phyloP scores from a whole-genome alignment of 2,329 filamentous ascomycete genomes.

The Colletotrichum lindemuthianum region DNA sequence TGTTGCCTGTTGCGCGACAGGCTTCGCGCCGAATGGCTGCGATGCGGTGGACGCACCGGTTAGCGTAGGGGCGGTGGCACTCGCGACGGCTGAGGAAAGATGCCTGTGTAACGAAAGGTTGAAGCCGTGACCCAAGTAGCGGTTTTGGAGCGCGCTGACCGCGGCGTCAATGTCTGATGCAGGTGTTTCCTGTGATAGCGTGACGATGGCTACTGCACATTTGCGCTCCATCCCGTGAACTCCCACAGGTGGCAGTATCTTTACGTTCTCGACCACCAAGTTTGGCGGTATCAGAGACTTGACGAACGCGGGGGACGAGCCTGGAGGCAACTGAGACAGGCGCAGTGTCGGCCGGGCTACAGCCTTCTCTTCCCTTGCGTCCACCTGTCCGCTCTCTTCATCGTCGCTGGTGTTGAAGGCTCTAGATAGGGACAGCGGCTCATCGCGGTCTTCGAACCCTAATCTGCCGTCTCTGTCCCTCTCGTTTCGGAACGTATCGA shows the following conservation, averaged over 20 bases:
- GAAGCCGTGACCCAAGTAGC: conserved; percentile 86
- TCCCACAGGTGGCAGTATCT: conserved; percentile 68
- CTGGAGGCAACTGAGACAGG: conserved; percentile 69
- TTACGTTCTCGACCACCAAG: conserved; percentile 77
- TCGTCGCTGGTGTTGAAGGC: conserved; percentile 78
- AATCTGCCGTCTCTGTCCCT: conserved; percentile 46
- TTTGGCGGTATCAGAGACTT: conserved; percentile 68
- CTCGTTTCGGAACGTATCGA: conserved; percentile 54
- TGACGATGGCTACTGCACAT: conserved; percentile 81
- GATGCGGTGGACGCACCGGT: conserved; percentile 59
- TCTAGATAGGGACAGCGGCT: conserved; percentile 70
- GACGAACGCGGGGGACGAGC: conserved; percentile 67
- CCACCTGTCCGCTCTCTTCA: conserved; percentile 57
- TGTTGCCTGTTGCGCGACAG: conserved; percentile 57
- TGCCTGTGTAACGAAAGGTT: conserved; percentile 84
- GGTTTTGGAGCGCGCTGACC: conserved; percentile 82
- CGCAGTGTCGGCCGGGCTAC: conserved; percentile 71
- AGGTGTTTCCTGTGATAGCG: conserved; percentile 81
- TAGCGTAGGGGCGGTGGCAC: conserved; percentile 51
- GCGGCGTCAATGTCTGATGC: conserved; percentile 84
- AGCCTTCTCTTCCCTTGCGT: conserved; percentile 65
- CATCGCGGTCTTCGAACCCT: conserved; percentile 52
- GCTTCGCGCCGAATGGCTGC: conserved; percentile 82
- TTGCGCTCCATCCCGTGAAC: conserved; percentile 71
- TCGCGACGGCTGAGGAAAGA: conserved; percentile 77